These are phyloP conservation scores for Fusarium metavorans DNA, from an alignment of 2,329 filamentous ascomycete genomes.

Conservation along the genomic window DNA sequence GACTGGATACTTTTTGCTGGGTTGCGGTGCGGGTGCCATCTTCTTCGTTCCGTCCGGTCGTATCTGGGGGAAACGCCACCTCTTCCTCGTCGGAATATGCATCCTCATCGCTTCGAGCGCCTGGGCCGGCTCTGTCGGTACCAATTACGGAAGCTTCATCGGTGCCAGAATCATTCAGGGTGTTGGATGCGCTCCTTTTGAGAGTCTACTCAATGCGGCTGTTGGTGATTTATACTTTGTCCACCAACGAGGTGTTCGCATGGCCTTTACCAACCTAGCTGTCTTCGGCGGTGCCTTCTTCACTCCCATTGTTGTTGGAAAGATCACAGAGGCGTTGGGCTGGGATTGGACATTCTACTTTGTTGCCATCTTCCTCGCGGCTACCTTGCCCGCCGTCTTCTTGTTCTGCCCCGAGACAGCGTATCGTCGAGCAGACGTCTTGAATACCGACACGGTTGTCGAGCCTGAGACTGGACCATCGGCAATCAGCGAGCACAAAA, in stretches of 20 bases:
- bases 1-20: slow-evolving; percentile 89
- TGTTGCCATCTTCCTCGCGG: slow-evolving; percentile 83
- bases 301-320: slow-evolving; percentile 91
- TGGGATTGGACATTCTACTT: slow-evolving; percentile 93
- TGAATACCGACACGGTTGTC: slow-evolving; percentile 75
- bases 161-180: slow-evolving; percentile 88
- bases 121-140: slow-evolving; percentile 80
- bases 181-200: slow-evolving; percentile 87
- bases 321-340: slow-evolving; percentile 80
- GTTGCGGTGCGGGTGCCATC: slow-evolving; percentile 83
- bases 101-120: slow-evolving; percentile 79
- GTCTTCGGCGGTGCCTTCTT: slow-evolving; percentile 69
- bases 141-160: slow-evolving; percentile 77
- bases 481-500: slow-evolving; percentile 18
- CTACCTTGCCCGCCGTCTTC: slow-evolving; percentile 76
- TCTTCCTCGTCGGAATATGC: slow-evolving; percentile 82
- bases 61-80: slow-evolving; percentile 92
- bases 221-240: slow-evolving; percentile 94
- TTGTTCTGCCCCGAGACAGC: slow-evolving; percentile 89
- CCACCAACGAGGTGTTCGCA: slow-evolving; percentile 84
- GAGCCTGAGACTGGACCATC: slow-evolving; percentile 46
- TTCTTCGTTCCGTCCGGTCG: slow-evolving; percentile 89
- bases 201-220: slow-evolving; percentile 87
- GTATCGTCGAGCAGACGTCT: slow-evolving; percentile 72
- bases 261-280: slow-evolving; percentile 79